These are phyloP conservation scores for Amaranthus cruentus DNA, from an alignment of 148 eudicot species.

Conservation along the genomic window DNA sequence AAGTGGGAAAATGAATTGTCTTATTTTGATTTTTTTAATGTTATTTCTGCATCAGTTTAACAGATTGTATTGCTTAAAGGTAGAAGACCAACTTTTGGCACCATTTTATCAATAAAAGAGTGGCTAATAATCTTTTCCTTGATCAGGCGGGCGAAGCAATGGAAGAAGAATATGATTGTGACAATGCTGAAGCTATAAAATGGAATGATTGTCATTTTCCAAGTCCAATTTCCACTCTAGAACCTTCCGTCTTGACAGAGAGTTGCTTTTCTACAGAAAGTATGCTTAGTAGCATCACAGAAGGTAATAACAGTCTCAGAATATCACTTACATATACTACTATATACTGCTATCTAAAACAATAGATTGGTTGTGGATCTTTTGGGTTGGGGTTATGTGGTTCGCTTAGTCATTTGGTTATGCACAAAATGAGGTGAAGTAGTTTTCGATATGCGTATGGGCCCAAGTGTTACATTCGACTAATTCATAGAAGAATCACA, in stretches of 20 bases:
- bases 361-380: background rate
- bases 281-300: conserved; percentile 43
- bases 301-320: conserved; percentile 40
- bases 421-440: too few species aligned
- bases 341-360: background rate
- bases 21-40: background rate
- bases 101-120: background rate
- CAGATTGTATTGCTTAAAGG: background rate
- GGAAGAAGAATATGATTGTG: conserved; percentile 36
- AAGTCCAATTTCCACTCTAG: conserved; percentile 85
- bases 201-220: conserved; percentile 46
- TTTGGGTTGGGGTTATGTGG: too few species aligned
- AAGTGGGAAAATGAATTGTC: background rate
- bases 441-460: too few species aligned
- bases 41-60: background rate
- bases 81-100: background rate
- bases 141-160: conserved; percentile 35
- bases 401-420: too few species aligned
- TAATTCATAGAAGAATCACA: too few species aligned
- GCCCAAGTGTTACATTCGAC: too few species aligned
- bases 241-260: conserved; percentile 53
- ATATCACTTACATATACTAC: background rate
- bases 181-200: conserved; percentile 35
- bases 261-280: conserved; percentile 76
- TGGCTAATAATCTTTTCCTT: background rate